Evolutionary conservation across 2,329 filamentous ascomycete genomes (phyloP).

Genomic region (Aspergillus uvarum): DNA sequence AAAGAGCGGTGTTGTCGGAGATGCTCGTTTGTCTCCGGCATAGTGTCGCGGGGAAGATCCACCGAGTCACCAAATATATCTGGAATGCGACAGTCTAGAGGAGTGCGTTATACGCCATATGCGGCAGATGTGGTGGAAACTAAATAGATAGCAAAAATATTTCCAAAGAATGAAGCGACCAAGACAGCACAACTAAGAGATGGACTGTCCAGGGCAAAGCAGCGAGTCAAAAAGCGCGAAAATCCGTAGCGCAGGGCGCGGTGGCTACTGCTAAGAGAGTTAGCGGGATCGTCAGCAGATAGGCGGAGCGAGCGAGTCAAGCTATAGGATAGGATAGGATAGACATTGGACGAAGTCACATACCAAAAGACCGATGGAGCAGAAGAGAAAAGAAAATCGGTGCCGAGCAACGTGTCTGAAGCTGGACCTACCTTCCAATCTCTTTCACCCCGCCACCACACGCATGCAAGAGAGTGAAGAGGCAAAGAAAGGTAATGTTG

Average conservation of each 20-base stretch:
- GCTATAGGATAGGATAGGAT: neutral
- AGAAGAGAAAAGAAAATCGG: neutral
- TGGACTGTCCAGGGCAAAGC: neutral
- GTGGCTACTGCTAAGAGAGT: conserved; percentile 21
- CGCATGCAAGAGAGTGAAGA: neutral
- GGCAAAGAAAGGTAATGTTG: neutral
- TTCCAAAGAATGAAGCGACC: neutral
- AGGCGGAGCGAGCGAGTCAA: neutral
- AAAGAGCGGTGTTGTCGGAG: conserved; percentile 28
- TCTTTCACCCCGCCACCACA: neutral
- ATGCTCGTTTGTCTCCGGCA: conserved; percentile 31
- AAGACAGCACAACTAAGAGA: conserved; percentile 3
- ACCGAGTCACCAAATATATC: conserved; percentile 3
- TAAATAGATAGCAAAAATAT: neutral
- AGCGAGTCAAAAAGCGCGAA: conserved; percentile 9
- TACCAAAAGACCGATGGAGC: neutral
- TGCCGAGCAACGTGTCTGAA: neutral
- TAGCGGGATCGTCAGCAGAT: conserved; percentile 19
- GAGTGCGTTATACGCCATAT: neutral
- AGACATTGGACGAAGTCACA: neutral
- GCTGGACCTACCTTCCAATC: neutral
- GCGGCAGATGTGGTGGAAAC: conserved; percentile 4
- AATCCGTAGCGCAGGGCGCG: conserved; percentile 24
- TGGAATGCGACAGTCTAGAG: conserved; percentile 3
- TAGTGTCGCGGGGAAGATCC: conserved; percentile 12